Base-by-base conservation (phyloP, 1,139 yeast species). In the Nakaseomyces kungkrabaensis region DNA sequence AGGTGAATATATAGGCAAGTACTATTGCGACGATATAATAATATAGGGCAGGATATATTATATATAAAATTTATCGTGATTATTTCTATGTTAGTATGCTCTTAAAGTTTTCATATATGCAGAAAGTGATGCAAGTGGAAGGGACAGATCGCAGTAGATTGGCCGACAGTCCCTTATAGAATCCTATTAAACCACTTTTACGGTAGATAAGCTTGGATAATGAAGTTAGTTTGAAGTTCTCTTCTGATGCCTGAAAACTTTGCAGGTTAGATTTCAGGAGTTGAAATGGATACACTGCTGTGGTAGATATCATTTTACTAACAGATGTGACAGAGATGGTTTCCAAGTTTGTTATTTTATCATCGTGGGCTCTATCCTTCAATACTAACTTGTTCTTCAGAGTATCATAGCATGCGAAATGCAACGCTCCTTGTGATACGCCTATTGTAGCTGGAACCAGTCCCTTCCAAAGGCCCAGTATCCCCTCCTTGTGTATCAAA, bases 381-480 rank as follows among this genome's bases (percentile, higher is more conserved):
- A 41, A 25, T 43, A 36, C 38, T 37, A 26, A 38, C 51, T 38
- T 48, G 27, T 57, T 59, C 65, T 86, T 88, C 49, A 86, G 60
- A 26, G 85, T 78, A 59, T 90, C 97, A 63, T 92, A 92, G 27
- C 88, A 69, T 17, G 95, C 79, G 62, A 92, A 83, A 60, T 94
- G 96, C 13, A 92, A 68, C 8, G 96, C 88, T 6, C 95, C 95
- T 63, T 92, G 97, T 24, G 85, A 76, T 1, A 92, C 95, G 55
- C 87, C 90, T 50, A 90, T 72, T 51, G 90, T 62, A 5, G 95
- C 80, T 0, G 98, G 97, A 1, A 81, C 59, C 5, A 89, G 72
- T 0, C 98, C 98, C 54, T 81, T 79, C 83, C 95, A 89, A 55
- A 87, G 82, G 0, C 90, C 85, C 2, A 57, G 48, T 0, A 82